These are phyloP conservation scores for Neofusicoccum cordaticola DNA, from an alignment of 2,329 filamentous ascomycete genomes.

Conservation along the genomic window DNA sequence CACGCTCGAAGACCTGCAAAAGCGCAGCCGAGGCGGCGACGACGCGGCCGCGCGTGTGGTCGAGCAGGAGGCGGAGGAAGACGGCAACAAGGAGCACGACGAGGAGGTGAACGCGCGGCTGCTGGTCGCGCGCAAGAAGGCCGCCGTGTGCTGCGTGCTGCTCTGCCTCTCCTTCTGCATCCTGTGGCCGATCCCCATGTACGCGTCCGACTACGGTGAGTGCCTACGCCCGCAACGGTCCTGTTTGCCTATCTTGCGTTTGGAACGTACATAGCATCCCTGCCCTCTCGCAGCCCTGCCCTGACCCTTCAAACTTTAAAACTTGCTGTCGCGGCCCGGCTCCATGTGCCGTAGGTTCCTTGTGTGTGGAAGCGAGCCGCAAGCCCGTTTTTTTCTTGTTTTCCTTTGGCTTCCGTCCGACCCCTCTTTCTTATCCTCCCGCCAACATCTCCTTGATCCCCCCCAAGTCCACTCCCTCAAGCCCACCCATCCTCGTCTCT, in stretches of 20 bases:
- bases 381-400: too few relatives aligned
- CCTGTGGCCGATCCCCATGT: conserved; percentile 56
- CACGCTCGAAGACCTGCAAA: conserved; percentile 6
- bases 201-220: conserved; percentile 47
- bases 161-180: conserved; percentile 25
- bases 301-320: neutral
- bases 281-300: neutral
- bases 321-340: too few relatives aligned
- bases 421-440: too few relatives aligned
- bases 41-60: too few relatives aligned
- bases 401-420: too few relatives aligned
- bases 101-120: neutral
- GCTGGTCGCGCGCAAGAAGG: conserved; percentile 8
- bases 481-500: too few relatives aligned
- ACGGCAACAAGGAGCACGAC: neutral
- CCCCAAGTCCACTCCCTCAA: too few relatives aligned
- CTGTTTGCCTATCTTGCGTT: neutral
- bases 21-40: neutral
- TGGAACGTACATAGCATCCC: neutral
- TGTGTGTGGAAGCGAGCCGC: too few relatives aligned
- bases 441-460: too few relatives aligned
- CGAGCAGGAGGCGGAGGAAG: neutral
- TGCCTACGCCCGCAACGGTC: neutral
- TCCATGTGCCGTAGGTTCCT: too few relatives aligned
- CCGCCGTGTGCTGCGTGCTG: neutral